These are phyloP conservation scores for Phytophthora podocarpi DNA, from an alignment of 352 stramenopile genomes.

Conservation along the genomic window DNA sequence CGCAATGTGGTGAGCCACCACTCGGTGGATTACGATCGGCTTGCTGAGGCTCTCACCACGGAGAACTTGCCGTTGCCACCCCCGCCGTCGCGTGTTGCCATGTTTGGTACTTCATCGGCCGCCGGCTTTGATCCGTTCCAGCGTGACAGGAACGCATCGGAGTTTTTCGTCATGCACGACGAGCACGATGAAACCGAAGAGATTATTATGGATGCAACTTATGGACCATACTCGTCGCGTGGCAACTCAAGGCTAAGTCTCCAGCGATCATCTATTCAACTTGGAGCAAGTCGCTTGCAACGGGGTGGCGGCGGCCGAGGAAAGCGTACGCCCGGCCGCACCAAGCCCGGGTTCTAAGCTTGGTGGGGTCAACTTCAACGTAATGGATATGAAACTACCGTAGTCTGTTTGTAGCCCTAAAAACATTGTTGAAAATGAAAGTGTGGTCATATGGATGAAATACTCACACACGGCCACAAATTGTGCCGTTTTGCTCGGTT, in stretches of 20 bases:
- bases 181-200: conserved; percentile 39
- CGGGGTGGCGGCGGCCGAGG: conserved; percentile 10
- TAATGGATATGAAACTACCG: conserved; percentile 3
- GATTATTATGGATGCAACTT: conserved; percentile 46
- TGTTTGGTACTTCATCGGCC: conserved; percentile 66
- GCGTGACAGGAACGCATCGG: conserved; percentile 44
- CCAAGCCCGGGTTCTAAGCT: conserved; percentile 1
- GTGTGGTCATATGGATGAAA: neutral
- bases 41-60: conserved; percentile 41
- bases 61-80: conserved; percentile 54
- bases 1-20: conserved; percentile 70
- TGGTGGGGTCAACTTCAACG: neutral
- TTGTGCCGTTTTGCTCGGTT: too few species aligned
- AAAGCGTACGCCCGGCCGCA: conserved; percentile 1
- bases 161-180: conserved; percentile 67
- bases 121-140: conserved; percentile 60
- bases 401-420: conserved; percentile 1
- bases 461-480: too few species aligned
- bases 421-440: neutral
- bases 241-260: conserved; percentile 14
- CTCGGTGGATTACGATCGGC: conserved; percentile 59
- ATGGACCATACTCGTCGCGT: conserved; percentile 24
- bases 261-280: conserved; percentile 9
- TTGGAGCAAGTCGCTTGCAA: conserved; percentile 16
- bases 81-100: conserved; percentile 65